Base-by-base conservation (phyloP, 345 rosid genomes). In the Eucalyptus regnans region DNA sequence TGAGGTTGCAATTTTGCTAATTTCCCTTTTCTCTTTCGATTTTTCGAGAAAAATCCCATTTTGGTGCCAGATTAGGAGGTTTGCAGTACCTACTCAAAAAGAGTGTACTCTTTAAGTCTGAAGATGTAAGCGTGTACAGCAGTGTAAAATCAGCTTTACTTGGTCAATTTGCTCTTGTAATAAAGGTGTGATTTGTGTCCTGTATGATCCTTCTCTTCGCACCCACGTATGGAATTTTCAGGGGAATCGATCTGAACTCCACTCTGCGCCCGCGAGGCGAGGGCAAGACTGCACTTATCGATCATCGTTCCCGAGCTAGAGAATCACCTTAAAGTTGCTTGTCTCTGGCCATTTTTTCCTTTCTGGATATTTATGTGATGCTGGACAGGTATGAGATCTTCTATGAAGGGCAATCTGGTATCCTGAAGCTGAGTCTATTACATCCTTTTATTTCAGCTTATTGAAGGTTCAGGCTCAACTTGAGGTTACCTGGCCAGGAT, bases 71-170 rank as follows among this genome's bases (percentile, higher is more conserved):
- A 86, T 86, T 88, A 88, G 92, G 86, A 50, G 88, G 92, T 87
- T 91, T 91, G 91, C 46, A 52, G 90, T 93, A 91, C 89, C 86
- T 86, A 89, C 51, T 64, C 84, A 84, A 94, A 94, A 31, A 93
- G 96, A 89, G 87, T 90, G 93, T 91, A 92, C 60, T 91, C 79
- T 88, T 89, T 46, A 12, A 31, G 80, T 90, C 88, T 51, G 92
- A 92, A 92, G 95, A 93, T 91, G 91, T 54, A 91, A 89, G 92
- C 91, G 93, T 95, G 96, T 94, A 95, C 92, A 95, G 94, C 91
- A 90, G 92, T 91, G 92, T 93, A 91, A 88, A 88, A 89, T 89
- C 87, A 91, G 90, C 90, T 50, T 50, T 86, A 92, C 89, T 90
- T 83, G 48, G 91, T 50, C 80, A 52, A 58, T 90, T 92, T 93